Conservation (phyloP, 1,139 yeast genomes). For the Nakaseomyces bracarensis region DNA sequence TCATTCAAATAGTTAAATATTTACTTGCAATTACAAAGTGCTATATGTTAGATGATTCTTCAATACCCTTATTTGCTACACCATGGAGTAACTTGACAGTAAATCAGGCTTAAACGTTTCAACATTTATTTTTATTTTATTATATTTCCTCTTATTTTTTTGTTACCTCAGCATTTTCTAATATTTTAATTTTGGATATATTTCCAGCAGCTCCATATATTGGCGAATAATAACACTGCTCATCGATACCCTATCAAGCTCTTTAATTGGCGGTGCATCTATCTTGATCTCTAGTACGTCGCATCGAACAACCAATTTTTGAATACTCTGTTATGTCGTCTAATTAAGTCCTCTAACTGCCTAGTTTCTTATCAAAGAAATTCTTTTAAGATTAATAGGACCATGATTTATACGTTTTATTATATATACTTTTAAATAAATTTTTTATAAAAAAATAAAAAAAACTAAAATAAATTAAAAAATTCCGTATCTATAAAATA, state of each 20-base stretch:
- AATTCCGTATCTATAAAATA: not conserved
- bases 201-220: not conserved
- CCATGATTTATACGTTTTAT: not conserved
- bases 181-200: constrained; percentile 1
- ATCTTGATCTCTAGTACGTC: not conserved
- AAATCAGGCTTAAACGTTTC: not conserved
- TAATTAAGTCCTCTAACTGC: not conserved
- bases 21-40: too few species aligned
- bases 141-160: not conserved
- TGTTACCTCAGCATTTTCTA: constrained; percentile 3
- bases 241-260: too few species aligned
- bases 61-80: too few species aligned
- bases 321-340: too few species aligned
- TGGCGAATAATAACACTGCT: too few species aligned
- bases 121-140: too few species aligned
- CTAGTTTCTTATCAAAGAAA: too few species aligned
- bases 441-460: not conserved
- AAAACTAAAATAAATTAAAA: not conserved
- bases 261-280: not conserved
- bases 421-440: not conserved
- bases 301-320: too few species aligned
- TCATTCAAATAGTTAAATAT: too few species aligned
- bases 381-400: not conserved
- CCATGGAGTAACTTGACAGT: too few species aligned
- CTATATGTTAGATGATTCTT: too few species aligned